phyloP scores from a whole-genome alignment of 345 rosid species.

The Odontarrhena argentea region DNA sequence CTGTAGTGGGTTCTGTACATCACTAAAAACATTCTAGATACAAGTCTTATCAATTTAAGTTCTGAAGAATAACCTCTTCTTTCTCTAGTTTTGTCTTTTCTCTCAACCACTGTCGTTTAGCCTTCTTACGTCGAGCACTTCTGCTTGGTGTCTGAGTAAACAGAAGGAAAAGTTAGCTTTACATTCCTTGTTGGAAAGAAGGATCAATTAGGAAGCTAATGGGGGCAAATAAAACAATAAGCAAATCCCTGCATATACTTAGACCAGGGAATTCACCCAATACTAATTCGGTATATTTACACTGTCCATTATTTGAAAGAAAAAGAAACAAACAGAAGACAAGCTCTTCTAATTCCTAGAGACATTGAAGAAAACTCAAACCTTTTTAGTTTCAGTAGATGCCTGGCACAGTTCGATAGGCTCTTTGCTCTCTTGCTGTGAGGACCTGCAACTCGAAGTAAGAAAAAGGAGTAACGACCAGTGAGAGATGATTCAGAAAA shows the following conservation, averaged over 20 bases:
- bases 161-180: slow-evolving; percentile 32
- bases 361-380: slow-evolving; percentile 33
- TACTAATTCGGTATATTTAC: not conserved
- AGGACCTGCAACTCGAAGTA: slow-evolving; percentile 43
- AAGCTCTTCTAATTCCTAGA: slow-evolving; percentile 2
- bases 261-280: not conserved
- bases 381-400: slow-evolving; percentile 65
- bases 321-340: not conserved
- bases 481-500: slow-evolving; percentile 29
- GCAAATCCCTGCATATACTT: slow-evolving; percentile 8
- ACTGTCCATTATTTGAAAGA: slow-evolving; percentile 10
- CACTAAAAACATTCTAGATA: not conserved
- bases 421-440: slow-evolving; percentile 48
- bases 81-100: slow-evolving; percentile 63
- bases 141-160: slow-evolving; percentile 72
- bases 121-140: slow-evolving; percentile 92
- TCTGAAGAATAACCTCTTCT: slow-evolving; percentile 53
- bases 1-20: slow-evolving; percentile 13
- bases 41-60: slow-evolving; percentile 30
- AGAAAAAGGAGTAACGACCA: slow-evolving; percentile 7
- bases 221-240: slow-evolving; percentile 21
- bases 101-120: slow-evolving; percentile 77
- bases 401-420: slow-evolving; percentile 43
- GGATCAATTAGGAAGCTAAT: slow-evolving; percentile 11
- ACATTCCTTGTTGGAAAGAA: slow-evolving; percentile 23